Base-by-base conservation (phyloP, 768 basidiomycete species). In the Jaapia argillacea region DNA sequence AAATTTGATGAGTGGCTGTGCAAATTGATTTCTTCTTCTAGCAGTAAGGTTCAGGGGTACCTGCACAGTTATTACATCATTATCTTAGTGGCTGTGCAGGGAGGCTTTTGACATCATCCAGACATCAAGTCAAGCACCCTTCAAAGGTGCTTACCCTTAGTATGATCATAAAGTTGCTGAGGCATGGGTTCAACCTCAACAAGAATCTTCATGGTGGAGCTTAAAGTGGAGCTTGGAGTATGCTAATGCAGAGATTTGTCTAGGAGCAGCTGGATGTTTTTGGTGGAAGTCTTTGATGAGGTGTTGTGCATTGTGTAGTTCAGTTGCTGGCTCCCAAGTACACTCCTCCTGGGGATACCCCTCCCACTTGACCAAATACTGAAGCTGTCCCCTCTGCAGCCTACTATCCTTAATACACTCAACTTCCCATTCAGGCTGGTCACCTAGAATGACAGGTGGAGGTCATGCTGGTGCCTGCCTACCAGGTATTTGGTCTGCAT, bases 281-380 rank as follows among this genome's bases (percentile, higher is more conserved):
- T 6, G 5, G 42, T 57, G 40, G 28, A 48, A 49, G 2, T 7
- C n/a, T 4, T 48, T 37, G 2, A 54, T 10, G 1, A 43, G 12
- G 6, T 31, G n/a, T 4, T 47, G 20, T 4, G 31, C 6, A 4
- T 38, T 31, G 23, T 23, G 4, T 1, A 48, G 44, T 6, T 42
- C 28, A 4, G n/a, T n/a, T n/a, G n/a, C n/a, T n/a, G 51, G 48
- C 23, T 56, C 51, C 40, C 54, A 54, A 0, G 49, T 18, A 16
- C 43, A 28, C 44, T 61, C 49, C 18, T 44, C 36, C 6, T 26
- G 22, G 1, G 43, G 43, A 14, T 53, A 48, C 7, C 54, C 57
- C 28, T 48, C 51, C 57, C 57, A 58, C 24, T 51, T 48, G 1
- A 58, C 56, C 1, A 52, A 28, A 39, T 44, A 55, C 28, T 49